These are phyloP conservation scores for Flaveria ramosissima DNA, from an alignment of 129 eudicot species.

Conservation along the genomic window DNA sequence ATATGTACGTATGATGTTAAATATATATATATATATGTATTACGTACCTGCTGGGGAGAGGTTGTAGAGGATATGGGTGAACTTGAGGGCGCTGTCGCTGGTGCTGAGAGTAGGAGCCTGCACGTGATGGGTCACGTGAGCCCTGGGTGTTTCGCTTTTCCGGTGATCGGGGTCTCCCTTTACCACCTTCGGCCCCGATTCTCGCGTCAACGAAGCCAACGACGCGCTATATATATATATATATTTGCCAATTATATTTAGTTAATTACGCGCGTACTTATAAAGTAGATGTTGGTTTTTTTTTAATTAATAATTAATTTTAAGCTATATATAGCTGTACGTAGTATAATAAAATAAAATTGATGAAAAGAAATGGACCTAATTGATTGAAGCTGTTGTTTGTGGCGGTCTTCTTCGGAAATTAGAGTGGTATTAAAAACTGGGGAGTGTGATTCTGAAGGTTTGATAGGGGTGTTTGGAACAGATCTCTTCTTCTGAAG, in stretches of 20 bases:
- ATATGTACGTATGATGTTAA: too few species aligned
- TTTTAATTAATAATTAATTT: too few species aligned
- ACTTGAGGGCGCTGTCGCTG: constrained; percentile 81
- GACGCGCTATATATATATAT: constrained; percentile 47
- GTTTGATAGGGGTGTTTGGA: constrained; percentile 63
- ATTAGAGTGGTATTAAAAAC: too few species aligned
- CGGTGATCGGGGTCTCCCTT: constrained; percentile 83
- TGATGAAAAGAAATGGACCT: not conserved
- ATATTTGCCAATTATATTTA: too few species aligned
- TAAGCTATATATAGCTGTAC: too few species aligned
- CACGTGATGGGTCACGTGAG: constrained; percentile 45
- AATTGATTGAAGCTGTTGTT: constrained; percentile 75
- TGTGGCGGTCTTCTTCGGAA: constrained; percentile 62
- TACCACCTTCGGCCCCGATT: constrained; percentile 84
- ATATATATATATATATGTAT: too few species aligned
- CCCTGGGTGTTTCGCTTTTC: constrained; percentile 46
- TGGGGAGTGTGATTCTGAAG: too few species aligned
- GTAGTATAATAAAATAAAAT: too few species aligned
- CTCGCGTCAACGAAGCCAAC: constrained; percentile 84
- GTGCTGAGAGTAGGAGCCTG: constrained; percentile 44
- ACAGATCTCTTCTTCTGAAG: constrained; percentile 83
- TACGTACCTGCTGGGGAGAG: constrained; percentile 77
- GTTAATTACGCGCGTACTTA: too few species aligned
- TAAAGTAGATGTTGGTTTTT: too few species aligned
- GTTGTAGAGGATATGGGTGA: constrained; percentile 91